A percentile compares a stretch with the other conserved stretches of the same genome.
These are phyloP conservation scores for Tylopilus sp. DNA, from an alignment of 768 basidiomycete genomes.

Conservation along the genomic window DNA sequence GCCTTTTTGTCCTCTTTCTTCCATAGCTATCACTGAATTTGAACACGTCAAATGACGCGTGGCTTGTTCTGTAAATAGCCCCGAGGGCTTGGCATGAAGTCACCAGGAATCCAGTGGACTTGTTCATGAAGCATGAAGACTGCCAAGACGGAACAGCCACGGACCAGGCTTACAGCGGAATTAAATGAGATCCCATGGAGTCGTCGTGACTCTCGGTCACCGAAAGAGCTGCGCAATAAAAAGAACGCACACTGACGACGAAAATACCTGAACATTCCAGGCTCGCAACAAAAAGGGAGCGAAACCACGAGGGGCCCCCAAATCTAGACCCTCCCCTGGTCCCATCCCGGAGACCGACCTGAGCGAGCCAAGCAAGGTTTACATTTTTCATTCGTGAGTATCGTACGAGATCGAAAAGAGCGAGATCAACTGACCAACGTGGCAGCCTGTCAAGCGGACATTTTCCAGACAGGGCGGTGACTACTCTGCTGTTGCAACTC, in stretches of 20 bases:
- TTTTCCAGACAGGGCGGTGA: constrained; percentile 1
- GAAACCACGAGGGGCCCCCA: constrained; percentile 14
- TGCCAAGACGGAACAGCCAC: no score
- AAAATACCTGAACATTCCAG: not conserved
- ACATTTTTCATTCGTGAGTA: constrained; percentile 5
- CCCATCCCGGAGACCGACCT: not conserved
- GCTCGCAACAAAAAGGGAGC: not conserved
- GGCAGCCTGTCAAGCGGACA: constrained; percentile 7
- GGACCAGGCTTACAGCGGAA: not conserved
- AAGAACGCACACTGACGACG: not conserved
- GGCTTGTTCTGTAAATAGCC: not conserved
- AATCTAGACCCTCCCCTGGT: not conserved
- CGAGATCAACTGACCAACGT: constrained; percentile 8
- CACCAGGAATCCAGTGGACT: not conserved
- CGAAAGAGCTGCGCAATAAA: not conserved
- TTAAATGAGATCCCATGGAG: not conserved
- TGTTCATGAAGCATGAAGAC: no score
- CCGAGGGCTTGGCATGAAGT: not conserved
- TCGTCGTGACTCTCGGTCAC: not conserved
- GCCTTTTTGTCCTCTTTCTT: constrained; percentile 6
- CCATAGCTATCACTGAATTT: constrained; percentile 29
- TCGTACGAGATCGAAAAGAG: not conserved
- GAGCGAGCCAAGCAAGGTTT: constrained; percentile 15
- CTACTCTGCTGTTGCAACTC: constrained; percentile 4
- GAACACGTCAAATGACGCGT: constrained; percentile 6